Evolutionary conservation across 2,329 filamentous ascomycete genomes (phyloP), one percentile per base, ranked within the genome.

Genomic region (Fusarium neocosmosporiellum): DNA sequence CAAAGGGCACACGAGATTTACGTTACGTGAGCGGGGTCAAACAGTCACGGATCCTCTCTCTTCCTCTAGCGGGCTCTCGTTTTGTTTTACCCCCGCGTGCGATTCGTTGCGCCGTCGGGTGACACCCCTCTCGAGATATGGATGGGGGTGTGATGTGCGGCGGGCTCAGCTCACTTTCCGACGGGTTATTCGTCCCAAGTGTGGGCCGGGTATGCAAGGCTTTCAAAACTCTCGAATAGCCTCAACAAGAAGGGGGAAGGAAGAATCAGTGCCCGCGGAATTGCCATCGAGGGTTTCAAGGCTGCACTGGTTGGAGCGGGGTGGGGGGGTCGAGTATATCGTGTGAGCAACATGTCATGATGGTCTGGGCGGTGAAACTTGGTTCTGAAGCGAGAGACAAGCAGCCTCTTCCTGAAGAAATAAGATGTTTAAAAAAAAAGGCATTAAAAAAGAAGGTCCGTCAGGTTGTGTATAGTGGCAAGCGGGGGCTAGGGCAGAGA

Each of bases 21-120:
- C 70, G 70, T 43, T 57, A 46, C 46, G 59, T 64, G 67, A 73
- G 71, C 71, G 71, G 71, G 71, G 71, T 71, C 33, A 57, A 31
- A 48, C 11, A 36, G 53, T 18, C 53, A n/a, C n/a, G n/a, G n/a
- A n/a, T n/a, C 20, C 18, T 16, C 27, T 14, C 5, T 13, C 9
- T 13, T 24, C 57, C 58, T 48, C 39, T 73, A 65, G 70, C 70
- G 70, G 70, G 60, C 60, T 71, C 37, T 48, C 67, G 71, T 60
- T 73, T 73, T 73, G 71, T 68, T 71, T 62, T 71, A 71, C 60
- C 71, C 71, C 70, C 64, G 73, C 71, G n/a, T 73, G 60, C 64
- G 54, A 73, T 73, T 73, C 71, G 70, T 67, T 71, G 27, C 27
- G 4, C 4, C 70, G 70, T 68, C 61, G 39, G 48, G 68, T 70